Conservation (phyloP, 2,329 filamentous ascomycete species). For the Colletotrichum cuscutae region DNA sequence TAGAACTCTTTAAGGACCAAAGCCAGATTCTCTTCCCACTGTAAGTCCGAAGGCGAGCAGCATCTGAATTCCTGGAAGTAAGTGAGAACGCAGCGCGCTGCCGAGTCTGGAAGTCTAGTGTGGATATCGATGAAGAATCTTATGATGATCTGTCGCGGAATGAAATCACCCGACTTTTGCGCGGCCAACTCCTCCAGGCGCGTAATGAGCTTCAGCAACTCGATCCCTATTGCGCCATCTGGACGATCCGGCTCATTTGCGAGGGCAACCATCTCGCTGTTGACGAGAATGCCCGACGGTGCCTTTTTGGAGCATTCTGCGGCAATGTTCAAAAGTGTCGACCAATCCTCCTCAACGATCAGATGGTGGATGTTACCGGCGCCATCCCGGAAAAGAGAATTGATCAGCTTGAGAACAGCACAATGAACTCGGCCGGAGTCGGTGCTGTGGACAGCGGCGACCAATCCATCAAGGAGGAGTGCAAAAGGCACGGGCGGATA, state of each 20-base stretch:
- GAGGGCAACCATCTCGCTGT: conserved; percentile 35
- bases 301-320: conserved; percentile 60
- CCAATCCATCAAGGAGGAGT: conserved; percentile 67
- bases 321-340: conserved; percentile 68
- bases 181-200: conserved; percentile 61
- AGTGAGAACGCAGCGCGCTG: conserved; percentile 71
- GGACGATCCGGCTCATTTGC: conserved; percentile 43
- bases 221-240: conserved; percentile 52
- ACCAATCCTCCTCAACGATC: conserved; percentile 74
- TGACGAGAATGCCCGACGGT: conserved; percentile 11
- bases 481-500: conserved; percentile 70
- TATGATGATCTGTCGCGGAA: conserved; percentile 74
- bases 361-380: conserved; percentile 64
- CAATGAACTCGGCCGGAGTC: conserved; percentile 56
- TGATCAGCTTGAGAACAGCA: conserved; percentile 63
- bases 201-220: conserved; percentile 57
- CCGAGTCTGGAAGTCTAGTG: conserved; percentile 70
- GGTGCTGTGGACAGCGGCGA: conserved; percentile 58
- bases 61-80: conserved; percentile 76
- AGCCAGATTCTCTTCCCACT: conserved; percentile 73
- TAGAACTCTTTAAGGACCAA: conserved; percentile 73
- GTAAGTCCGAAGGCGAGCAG: conserved; percentile 76
- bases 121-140: conserved; percentile 73
- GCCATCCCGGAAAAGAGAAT: conserved; percentile 64
- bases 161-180: conserved; percentile 61